These are phyloP conservation scores for Phytophthora melonis DNA, from an alignment of 352 stramenopile genomes.

Conservation along the genomic window DNA sequence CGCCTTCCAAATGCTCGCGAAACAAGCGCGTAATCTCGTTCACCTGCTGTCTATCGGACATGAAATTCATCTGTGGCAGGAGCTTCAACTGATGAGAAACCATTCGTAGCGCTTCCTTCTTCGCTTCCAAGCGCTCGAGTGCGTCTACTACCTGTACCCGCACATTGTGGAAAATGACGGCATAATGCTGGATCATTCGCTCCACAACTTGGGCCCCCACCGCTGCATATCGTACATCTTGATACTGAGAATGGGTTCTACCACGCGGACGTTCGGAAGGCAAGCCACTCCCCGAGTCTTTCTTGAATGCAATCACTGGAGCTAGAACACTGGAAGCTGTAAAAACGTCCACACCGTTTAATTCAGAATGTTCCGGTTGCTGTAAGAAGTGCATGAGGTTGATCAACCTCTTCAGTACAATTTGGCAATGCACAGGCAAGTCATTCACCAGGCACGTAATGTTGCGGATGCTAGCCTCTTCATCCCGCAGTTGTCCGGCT, in stretches of 20 bases:
- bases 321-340: conserved; percentile 70
- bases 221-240: conserved; percentile 80
- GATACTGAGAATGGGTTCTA: conserved; percentile 65
- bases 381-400: conserved; percentile 75
- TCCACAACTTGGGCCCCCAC: conserved; percentile 82
- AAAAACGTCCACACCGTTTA: conserved; percentile 76
- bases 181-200: conserved; percentile 80
- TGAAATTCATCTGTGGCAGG: conserved; percentile 69
- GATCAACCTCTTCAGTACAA: conserved; percentile 78
- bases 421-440: conserved; percentile 70
- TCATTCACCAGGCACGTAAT: conserved; percentile 86
- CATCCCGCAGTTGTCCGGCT: conserved; percentile 70
- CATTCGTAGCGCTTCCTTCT: conserved; percentile 68
- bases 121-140: conserved; percentile 65
- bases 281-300: conserved; percentile 52
- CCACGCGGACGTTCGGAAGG: conserved; percentile 48
- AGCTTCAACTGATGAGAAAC: conserved; percentile 80
- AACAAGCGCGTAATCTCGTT: conserved; percentile 75
- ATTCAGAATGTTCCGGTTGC: conserved; percentile 59
- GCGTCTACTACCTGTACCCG: conserved; percentile 72
- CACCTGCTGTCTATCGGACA: conserved; percentile 71
- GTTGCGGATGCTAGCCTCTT: conserved; percentile 81
- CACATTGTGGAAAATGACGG: conserved; percentile 80
- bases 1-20: conserved; percentile 44
- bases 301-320: conserved; percentile 85